Conservation (phyloP, 768 basidiomycete genomes). For the Multifurca ochricompacta region DNA sequence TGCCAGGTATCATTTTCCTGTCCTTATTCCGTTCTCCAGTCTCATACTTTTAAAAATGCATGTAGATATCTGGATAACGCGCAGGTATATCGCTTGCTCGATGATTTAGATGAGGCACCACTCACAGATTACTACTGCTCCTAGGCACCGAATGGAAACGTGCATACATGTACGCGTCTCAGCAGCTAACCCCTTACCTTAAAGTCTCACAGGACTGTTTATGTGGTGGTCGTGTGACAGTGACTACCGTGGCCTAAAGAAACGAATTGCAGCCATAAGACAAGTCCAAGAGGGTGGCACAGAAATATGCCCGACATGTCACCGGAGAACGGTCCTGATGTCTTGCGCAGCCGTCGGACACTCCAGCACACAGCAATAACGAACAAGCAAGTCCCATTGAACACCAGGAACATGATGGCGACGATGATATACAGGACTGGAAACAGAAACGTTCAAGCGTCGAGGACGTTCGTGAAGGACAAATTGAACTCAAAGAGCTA, state of each 20-base stretch:
- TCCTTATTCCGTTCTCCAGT: neutral
- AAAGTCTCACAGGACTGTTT: neutral
- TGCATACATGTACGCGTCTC: conserved; percentile 19
- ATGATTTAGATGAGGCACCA: neutral
- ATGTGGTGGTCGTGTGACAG: conserved; percentile 9
- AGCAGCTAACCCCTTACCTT: neutral
- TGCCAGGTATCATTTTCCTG: conserved; percentile 11
- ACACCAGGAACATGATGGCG: neutral
- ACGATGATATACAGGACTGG: neutral
- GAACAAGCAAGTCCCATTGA: neutral
- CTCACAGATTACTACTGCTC: neutral
- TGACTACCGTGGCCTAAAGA: conserved; percentile 20
- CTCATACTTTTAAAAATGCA: neutral
- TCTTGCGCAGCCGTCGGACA: neutral
- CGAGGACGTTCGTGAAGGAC: neutral
- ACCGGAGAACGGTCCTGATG: conserved; percentile 3
- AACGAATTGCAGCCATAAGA: conserved; percentile 13
- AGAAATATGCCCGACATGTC: neutral
- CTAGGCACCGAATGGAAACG: conserved; percentile 22
- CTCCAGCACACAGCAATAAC: neutral
- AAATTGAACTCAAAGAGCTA: neutral
- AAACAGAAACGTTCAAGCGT: neutral
- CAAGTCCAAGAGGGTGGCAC: neutral
- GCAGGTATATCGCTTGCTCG: conserved; percentile 4
- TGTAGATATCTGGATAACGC: conserved; percentile 19